These are phyloP conservation scores for Floccularia luteovirens DNA, from an alignment of 768 basidiomycete genomes.

Conservation along the genomic window DNA sequence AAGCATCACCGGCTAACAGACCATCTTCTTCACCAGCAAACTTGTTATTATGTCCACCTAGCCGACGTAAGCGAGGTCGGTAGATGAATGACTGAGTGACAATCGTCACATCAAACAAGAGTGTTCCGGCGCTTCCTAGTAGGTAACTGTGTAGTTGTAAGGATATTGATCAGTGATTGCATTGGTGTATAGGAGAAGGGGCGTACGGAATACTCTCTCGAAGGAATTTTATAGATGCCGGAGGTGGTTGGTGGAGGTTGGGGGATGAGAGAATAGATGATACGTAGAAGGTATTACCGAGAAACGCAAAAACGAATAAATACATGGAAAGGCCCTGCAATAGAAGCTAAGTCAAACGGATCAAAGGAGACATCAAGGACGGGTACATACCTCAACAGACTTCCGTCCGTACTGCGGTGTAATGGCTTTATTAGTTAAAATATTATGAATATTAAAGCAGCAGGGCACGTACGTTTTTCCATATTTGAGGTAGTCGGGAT, in stretches of 20 bases:
- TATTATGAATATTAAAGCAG: neutral
- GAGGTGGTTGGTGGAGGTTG: constrained; percentile 44
- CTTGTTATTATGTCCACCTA: too few relatives aligned
- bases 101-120: constrained; percentile 90
- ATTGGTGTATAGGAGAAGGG: constrained; percentile 1
- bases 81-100: constrained; percentile 83
- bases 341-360: neutral
- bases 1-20: constrained; percentile 35
- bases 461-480: constrained; percentile 88
- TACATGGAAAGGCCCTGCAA: constrained; percentile 84
- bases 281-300: constrained; percentile 92
- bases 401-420: constrained; percentile 67
- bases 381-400: constrained; percentile 66
- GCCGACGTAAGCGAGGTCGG: constrained; percentile 38
- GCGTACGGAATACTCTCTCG: constrained; percentile 82
- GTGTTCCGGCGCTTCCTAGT: constrained; percentile 87
- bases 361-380: neutral
- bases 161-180: constrained; percentile 3
- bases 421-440: constrained; percentile 1
- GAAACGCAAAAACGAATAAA: constrained; percentile 89
- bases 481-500: constrained; percentile 92
- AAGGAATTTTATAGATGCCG: constrained; percentile 58
- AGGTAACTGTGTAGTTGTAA: constrained; percentile 74
- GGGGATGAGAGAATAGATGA: constrained; percentile 82
- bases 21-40: constrained; percentile 41